Percentiles rank a stretch among this genome's conserved stretches.
phyloP scores from a whole-genome alignment of 2,329 filamentous ascomycete genomes.

The Lachnellula cervina region DNA sequence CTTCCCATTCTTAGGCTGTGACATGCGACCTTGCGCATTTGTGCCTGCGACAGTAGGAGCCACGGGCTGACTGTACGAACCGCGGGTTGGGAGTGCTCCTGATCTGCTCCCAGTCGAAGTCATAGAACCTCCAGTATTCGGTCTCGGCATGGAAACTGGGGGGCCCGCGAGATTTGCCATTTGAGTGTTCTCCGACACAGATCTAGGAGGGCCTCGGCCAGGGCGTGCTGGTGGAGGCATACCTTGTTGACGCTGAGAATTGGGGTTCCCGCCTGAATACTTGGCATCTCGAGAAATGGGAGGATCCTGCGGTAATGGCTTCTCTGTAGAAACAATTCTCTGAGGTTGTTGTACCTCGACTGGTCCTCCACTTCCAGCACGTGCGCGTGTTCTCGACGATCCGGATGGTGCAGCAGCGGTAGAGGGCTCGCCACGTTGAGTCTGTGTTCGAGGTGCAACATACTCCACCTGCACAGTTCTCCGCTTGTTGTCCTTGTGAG shows the following conservation, averaged over 20 bases:
- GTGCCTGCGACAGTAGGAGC: constrained; percentile 83
- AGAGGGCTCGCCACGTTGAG: constrained; percentile 54
- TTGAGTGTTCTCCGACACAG: constrained; percentile 50
- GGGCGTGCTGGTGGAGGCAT: constrained; percentile 42
- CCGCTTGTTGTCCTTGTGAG: constrained; percentile 76
- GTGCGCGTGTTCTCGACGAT: constrained; percentile 45
- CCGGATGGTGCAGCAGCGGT: constrained; percentile 27
- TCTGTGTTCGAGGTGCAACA: constrained; percentile 84
- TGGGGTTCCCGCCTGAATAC: constrained; percentile 39
- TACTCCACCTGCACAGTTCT: constrained; percentile 97
- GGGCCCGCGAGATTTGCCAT: constrained; percentile 45
- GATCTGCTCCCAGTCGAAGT: constrained; percentile 52
- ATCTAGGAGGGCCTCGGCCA: constrained; percentile 46
- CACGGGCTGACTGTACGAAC: constrained; percentile 82
- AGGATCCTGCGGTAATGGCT: constrained; percentile 56
- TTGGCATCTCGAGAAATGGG: constrained; percentile 43
- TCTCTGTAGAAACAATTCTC: constrained; percentile 44
- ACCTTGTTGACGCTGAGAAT: constrained; percentile 34
- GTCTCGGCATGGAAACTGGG: constrained; percentile 48
- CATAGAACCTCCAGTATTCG: constrained; percentile 79
- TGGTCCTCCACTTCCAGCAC: constrained; percentile 51
- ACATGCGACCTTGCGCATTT: constrained; percentile 83
- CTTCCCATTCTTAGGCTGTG: constrained; percentile 63
- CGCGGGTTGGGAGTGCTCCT: constrained; percentile 61
- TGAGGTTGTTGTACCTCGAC: constrained; percentile 35